These are phyloP conservation scores for Moniliella sp. DNA, from an alignment of 1,284 basidiomycete genomes.

Conservation along the genomic window DNA sequence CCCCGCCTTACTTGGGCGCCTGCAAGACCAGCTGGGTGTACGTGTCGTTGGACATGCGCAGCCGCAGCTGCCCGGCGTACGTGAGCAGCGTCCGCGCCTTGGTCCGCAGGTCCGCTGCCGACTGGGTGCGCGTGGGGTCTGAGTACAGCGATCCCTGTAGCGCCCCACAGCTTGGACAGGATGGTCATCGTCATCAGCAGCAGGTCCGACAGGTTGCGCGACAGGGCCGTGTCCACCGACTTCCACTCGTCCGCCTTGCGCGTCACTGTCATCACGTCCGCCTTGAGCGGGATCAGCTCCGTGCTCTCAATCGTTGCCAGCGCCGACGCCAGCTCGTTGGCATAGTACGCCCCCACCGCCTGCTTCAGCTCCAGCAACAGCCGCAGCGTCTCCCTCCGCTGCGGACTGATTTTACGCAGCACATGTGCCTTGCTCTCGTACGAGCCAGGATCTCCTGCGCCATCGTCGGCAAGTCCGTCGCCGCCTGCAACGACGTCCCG, in stretches of 20 bases:
- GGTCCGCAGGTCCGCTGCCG: constrained; percentile 21
- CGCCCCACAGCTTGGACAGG: constrained; percentile 40
- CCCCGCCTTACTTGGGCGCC: constrained; percentile 2
- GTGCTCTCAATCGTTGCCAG: constrained; percentile 69
- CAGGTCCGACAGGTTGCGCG: constrained; percentile 69
- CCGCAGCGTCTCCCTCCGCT: constrained; percentile 45
- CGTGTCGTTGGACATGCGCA: constrained; percentile 32
- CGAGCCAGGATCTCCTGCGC: constrained; percentile 63
- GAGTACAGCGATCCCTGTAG: constrained; percentile 23
- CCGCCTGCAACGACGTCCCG: constrained; percentile 41
- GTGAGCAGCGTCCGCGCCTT: constrained; percentile 30
- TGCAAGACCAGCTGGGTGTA: constrained; percentile 20
- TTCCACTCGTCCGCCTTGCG: constrained; percentile 73
- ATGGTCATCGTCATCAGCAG: constrained; percentile 83
- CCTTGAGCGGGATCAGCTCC: constrained; percentile 57
- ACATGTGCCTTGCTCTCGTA: constrained; percentile 46
- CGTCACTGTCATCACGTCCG: constrained; percentile 62
- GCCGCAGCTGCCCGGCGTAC: constrained; percentile 31
- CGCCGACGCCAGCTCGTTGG: constrained; percentile 52
- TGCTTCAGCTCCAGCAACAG: constrained; percentile 59
- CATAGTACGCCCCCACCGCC: constrained; percentile 54
- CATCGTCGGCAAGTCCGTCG: constrained; percentile 50
- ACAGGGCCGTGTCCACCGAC: constrained; percentile 60
- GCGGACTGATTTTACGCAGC: constrained; percentile 46
- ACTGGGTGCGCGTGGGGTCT: constrained; percentile 5